Evolutionary conservation across 768 basidiomycete genomes (phyloP), one percentile per base, ranked within the genome.

Genomic region (Asterophora lycoperdoides): DNA sequence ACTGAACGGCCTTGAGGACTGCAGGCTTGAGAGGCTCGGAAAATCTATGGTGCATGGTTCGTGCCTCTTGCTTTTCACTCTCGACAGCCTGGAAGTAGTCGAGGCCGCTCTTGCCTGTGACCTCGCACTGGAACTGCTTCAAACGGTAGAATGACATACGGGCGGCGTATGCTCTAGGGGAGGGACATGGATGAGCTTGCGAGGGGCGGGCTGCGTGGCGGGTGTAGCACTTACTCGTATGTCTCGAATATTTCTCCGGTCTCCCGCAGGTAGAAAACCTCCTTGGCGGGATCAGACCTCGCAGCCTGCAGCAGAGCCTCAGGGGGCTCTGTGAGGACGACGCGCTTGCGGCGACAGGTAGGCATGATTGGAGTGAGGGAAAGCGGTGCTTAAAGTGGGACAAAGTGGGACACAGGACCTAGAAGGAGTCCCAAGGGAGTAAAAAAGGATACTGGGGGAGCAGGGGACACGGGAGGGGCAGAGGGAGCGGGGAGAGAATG

Each of bases 241-340:
- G 84, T 84, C 56, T 92, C 85, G 66, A 98, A 98, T 69, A 98
- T 89, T 80, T 98, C 95, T 62, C 94, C 95, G 3, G 95, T 98
- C 68, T 92, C 84, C 55, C 83, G 74, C 63, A 98, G 85, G 74
- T 89, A 94, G 72, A 84, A 98, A 67, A 97, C 93, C 56, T 84
- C 82, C 63, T 72, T 80, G 67, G 75, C 72, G 30, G 81, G 82
- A 72, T 84, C 79, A 36, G 79, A 68, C 66, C 80, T 76, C 60
- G 75, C 74, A 51, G 80, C 77, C 54, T 80, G 77, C 54, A 88
- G 75, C 63, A 91, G 83, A 57, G 78, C 68, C 39, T 79, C 77
- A 44, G 87, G 80, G 56, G 88, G 85, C 68, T 90, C 83, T 58
- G 83, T 89, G 77, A 91, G 87, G 63, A 91, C 81, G 57, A 91